Evolutionary conservation across 192 early-diverging fungal species (phyloP).

Genomic region (Linnemannia schmuckeri): DNA sequence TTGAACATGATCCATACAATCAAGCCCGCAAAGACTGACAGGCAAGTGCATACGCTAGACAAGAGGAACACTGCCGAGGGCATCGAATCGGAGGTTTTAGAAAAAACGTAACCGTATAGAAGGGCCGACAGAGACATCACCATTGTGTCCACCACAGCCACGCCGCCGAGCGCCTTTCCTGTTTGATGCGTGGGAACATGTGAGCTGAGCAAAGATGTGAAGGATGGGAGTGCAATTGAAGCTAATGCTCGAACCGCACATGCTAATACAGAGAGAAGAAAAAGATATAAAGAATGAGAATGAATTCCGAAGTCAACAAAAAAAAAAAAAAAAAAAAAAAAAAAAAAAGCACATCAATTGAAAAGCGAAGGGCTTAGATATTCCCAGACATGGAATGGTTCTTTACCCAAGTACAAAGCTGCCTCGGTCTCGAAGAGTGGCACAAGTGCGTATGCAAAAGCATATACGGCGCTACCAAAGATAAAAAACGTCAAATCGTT

Average conservation of each 20-base stretch:
- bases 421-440: constrained; percentile 8
- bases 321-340: constrained; percentile 2
- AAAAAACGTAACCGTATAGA: constrained; percentile 31
- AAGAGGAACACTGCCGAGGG: constrained; percentile 33
- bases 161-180: constrained; percentile 35
- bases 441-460: constrained; percentile 15
- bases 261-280: background rate
- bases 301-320: background rate
- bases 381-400: background rate
- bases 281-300: background rate
- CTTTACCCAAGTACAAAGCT: constrained; percentile 22
- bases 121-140: constrained; percentile 24
- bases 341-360: background rate
- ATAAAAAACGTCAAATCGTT: constrained; percentile 37
- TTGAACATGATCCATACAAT: constrained; percentile 19
- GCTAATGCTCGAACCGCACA: constrained; percentile 24
- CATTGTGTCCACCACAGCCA: constrained; percentile 27
- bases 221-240: constrained; percentile 23
- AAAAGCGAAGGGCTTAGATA: background rate
- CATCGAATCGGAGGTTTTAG: constrained; percentile 23
- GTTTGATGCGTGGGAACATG: constrained; percentile 34
- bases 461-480: constrained; percentile 29
- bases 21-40: background rate
- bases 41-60: constrained; percentile 1
- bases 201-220: constrained; percentile 32